Percentiles rank a stretch among this genome's conserved stretches.
phyloP scores from a whole-genome alignment of 805 yeast genomes.

The Sugiyamaella boreocaroliniensis region DNA sequence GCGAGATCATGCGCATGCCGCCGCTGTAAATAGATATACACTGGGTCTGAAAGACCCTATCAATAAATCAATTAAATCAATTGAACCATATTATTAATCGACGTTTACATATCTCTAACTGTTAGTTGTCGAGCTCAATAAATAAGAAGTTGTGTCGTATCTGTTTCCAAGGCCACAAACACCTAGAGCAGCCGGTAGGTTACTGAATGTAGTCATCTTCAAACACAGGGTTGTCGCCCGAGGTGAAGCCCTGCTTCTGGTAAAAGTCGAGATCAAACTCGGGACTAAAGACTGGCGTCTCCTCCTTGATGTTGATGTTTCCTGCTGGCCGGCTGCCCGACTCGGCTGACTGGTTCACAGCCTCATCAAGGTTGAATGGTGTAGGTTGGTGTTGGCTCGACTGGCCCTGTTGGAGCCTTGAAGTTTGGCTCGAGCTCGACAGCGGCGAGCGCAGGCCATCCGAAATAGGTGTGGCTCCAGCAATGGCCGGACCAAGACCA shows the following conservation, averaged over 20 bases:
- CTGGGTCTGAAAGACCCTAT: too few relatives aligned
- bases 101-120: background rate
- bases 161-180: too few relatives aligned
- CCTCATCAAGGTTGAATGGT: background rate
- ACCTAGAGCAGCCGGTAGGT: too few relatives aligned
- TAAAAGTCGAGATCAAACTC: constrained; percentile 15
- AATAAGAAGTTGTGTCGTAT: background rate
- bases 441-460: constrained; percentile 9
- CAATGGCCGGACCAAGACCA: constrained; percentile 35
- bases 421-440: background rate
- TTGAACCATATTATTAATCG: background rate
- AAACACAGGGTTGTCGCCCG: constrained; percentile 3
- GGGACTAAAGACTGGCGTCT: constrained; percentile 16
- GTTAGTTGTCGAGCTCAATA: background rate
- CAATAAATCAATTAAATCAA: too few relatives aligned
- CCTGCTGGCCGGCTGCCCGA: background rate
- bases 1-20: constrained; percentile 77
- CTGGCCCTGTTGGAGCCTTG: background rate
- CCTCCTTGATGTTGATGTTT: background rate
- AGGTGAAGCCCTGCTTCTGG: constrained; percentile 6
- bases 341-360: background rate
- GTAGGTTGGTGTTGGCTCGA: background rate
- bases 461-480: constrained; percentile 10
- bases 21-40: background rate
- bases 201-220: constrained; percentile 3